Evolutionary conservation across 2,329 filamentous ascomycete genomes (phyloP).

Genomic region (Ambrosiella cleistominuta): DNA sequence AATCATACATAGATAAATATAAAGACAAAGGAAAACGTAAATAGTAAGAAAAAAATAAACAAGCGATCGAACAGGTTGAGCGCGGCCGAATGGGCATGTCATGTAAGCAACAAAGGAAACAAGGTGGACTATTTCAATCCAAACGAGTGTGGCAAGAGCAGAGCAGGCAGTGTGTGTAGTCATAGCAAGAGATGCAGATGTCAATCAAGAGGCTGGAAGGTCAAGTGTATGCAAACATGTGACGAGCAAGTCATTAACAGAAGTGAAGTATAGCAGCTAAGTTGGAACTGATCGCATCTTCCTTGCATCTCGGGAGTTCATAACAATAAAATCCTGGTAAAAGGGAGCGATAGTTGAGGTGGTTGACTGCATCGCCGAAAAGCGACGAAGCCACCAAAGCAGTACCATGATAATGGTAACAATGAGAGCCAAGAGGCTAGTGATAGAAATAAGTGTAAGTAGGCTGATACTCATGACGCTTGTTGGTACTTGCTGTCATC

Average conservation of each 20-base stretch:
- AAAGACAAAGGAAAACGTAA: background rate
- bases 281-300: background rate
- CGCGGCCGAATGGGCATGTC: background rate
- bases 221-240: background rate
- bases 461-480: background rate
- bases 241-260: background rate
- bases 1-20: background rate
- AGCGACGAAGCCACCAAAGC: background rate
- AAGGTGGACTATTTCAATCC: background rate
- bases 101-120: background rate
- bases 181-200: background rate
- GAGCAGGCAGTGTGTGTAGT: background rate
- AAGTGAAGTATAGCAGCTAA: background rate
- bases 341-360: background rate
- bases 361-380: background rate
- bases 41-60: background rate
- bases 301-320: background rate
- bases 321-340: background rate
- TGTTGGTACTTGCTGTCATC: no score
- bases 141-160: slow-evolving; percentile 6
- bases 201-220: background rate
- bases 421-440: background rate
- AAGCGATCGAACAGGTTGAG: background rate
- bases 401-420: background rate
- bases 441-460: background rate